phyloP scores from a whole-genome alignment of 2,329 filamentous ascomycete genomes.

The Penicillium rolfsii region DNA sequence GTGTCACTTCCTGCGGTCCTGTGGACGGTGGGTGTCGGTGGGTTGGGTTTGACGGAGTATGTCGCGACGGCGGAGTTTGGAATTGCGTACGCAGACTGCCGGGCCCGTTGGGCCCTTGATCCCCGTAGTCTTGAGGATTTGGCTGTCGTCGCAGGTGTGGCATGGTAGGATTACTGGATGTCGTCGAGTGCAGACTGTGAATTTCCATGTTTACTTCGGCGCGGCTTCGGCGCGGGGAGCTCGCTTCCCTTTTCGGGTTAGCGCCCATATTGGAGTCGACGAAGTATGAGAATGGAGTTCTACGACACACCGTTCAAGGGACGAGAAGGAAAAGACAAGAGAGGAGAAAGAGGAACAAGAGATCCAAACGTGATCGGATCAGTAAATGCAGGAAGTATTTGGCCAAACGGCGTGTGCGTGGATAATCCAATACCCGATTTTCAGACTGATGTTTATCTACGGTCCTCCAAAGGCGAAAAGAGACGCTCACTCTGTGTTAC shows the following conservation, averaged over 20 bases:
- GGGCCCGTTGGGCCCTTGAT: conserved; percentile 19
- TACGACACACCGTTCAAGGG: too few species aligned
- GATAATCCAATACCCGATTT: background rate
- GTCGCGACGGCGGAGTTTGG: conserved; percentile 38
- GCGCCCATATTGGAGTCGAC: conserved; percentile 10
- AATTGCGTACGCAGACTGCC: conserved; percentile 33
- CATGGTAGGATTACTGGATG: conserved; percentile 16
- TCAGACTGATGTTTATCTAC: too few species aligned
- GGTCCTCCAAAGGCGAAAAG: background rate
- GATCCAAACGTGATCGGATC: too few species aligned
- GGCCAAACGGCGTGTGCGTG: too few species aligned
- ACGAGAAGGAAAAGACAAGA: too few species aligned
- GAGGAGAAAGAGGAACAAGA: background rate
- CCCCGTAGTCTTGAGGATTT: conserved; percentile 19
- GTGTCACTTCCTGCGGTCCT: conserved; percentile 29
- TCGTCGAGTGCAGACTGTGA: conserved; percentile 5
- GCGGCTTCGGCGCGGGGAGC: conserved; percentile 18
- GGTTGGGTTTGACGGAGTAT: conserved; percentile 32
- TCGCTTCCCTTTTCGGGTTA: conserved; percentile 24
- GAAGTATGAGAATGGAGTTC: background rate
- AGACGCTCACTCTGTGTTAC: background rate
- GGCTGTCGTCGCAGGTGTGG: conserved; percentile 31
- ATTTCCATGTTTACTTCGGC: conserved; percentile 17
- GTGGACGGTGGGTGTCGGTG: conserved; percentile 34
- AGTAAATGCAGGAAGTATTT: background rate